Conservation (phyloP, 2,329 filamentous ascomycete genomes). For the Epichloe elymi region DNA sequence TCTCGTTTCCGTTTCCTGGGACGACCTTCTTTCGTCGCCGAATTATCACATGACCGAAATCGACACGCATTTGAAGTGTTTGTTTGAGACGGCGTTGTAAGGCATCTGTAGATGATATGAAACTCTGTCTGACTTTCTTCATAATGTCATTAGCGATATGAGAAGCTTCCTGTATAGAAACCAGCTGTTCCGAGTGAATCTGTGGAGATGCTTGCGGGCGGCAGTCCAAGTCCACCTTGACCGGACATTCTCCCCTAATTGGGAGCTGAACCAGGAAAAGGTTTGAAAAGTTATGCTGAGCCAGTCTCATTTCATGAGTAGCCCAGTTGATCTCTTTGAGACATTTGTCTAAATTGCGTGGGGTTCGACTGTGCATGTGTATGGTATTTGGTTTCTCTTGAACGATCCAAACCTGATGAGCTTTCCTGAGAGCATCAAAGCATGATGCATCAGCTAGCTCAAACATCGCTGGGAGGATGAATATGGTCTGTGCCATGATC, state of each 20-base stretch:
- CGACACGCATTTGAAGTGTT: constrained; percentile 18
- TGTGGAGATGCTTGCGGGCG: constrained; percentile 11
- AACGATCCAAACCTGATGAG: constrained; percentile 20
- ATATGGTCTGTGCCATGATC: constrained; percentile 10
- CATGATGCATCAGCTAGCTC: constrained; percentile 12
- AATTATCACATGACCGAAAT: constrained; percentile 19
- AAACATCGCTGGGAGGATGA: constrained; percentile 18
- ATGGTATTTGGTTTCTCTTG: constrained; percentile 13
- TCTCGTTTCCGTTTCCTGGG: constrained; percentile 7
- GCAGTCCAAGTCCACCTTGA: constrained; percentile 13
- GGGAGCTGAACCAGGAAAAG: constrained; percentile 18
- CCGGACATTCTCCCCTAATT: constrained; percentile 5
- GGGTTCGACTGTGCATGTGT: constrained; percentile 13
- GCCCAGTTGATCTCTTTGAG: constrained; percentile 17
- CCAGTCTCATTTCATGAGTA: constrained; percentile 20
- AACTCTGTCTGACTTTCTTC: neutral
- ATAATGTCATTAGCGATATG: neutral
- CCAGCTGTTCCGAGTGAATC: neutral
- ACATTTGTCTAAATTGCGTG: constrained; percentile 15
- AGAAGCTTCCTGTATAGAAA: neutral
- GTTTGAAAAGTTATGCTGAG: constrained; percentile 11
- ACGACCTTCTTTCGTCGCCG: constrained; percentile 13
- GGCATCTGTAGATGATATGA: constrained; percentile 10
- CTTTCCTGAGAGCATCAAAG: constrained; percentile 17
- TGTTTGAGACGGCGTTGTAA: constrained; percentile 13